These are phyloP conservation scores for Paxillus involutus DNA, from an alignment of 768 basidiomycete genomes.

Conservation along the genomic window DNA sequence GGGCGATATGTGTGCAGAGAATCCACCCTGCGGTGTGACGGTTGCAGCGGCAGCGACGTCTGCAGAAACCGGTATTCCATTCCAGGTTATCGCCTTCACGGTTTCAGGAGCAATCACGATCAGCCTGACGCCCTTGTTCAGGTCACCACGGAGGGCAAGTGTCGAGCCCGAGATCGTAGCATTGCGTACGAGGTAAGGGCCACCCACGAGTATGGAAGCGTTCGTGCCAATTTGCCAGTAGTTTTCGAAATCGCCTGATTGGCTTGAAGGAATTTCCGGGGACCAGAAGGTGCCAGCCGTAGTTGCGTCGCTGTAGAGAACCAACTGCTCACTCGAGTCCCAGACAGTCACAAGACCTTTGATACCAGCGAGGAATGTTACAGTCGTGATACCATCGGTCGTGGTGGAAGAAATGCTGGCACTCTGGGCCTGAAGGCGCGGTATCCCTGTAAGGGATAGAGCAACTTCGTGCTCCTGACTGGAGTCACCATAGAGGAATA, in stretches of 20 bases:
- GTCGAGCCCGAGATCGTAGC: slow-evolving; percentile 47
- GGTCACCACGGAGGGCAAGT: slow-evolving; percentile 67
- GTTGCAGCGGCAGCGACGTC: slow-evolving; percentile 30
- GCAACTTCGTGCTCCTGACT: slow-evolving; percentile 55
- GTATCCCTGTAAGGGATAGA: slow-evolving; percentile 47
- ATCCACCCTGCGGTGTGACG: slow-evolving; percentile 41
- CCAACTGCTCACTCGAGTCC: slow-evolving; percentile 65
- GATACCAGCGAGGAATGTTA: slow-evolving; percentile 58
- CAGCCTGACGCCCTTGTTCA: slow-evolving; percentile 56
- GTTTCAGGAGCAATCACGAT: slow-evolving; percentile 61
- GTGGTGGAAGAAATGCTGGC: slow-evolving; percentile 24
- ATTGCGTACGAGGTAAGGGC: slow-evolving; percentile 63
- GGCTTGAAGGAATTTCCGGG: slow-evolving; percentile 53
- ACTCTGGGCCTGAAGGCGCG: slow-evolving; percentile 33
- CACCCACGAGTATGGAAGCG: slow-evolving; percentile 60
- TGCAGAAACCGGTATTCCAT: slow-evolving; percentile 49
- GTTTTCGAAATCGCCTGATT: slow-evolving; percentile 45
- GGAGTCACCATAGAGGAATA: slow-evolving; percentile 61
- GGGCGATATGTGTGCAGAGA: slow-evolving; percentile 46
- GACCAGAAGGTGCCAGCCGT: slow-evolving; percentile 78
- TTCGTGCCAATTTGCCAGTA: slow-evolving; percentile 80
- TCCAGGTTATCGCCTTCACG: slow-evolving; percentile 66
- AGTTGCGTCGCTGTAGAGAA: slow-evolving; percentile 65
- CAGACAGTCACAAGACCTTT: slow-evolving; percentile 59
- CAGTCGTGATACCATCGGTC: slow-evolving; percentile 36